phyloP scores from a whole-genome alignment of 805 yeast species.

The Saccharomycopsis selenospora region DNA sequence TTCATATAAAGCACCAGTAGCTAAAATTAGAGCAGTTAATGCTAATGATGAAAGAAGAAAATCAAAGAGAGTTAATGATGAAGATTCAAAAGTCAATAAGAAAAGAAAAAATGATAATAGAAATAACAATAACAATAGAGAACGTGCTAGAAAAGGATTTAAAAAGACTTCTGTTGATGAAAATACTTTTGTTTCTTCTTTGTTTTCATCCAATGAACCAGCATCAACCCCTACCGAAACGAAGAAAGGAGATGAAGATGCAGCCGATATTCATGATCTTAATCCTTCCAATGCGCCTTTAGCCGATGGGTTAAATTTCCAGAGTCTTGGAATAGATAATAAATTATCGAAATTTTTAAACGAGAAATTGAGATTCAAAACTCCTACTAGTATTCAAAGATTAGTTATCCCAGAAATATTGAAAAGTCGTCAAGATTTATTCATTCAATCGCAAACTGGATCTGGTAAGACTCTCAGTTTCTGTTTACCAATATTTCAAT shows the following conservation, averaged over 20 bases:
- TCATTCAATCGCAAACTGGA: constrained; percentile 96
- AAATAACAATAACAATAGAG: constrained; percentile 31
- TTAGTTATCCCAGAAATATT: constrained; percentile 62
- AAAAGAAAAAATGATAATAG: constrained; percentile 24
- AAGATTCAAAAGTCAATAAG: constrained; percentile 8
- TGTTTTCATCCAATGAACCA: constrained; percentile 67
- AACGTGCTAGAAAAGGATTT: constrained; percentile 42
- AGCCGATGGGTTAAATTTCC: constrained; percentile 54
- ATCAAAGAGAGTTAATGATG: background rate
- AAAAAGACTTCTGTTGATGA: constrained; percentile 31
- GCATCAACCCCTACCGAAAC: constrained; percentile 34
- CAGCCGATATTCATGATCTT: constrained; percentile 14
- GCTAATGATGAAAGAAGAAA: constrained; percentile 3
- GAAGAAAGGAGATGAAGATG: constrained; percentile 32
- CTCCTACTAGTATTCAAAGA: constrained; percentile 86
- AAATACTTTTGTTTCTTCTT: constrained; percentile 73
- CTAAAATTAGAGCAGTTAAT: constrained; percentile 8
- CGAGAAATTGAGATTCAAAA: constrained; percentile 44
- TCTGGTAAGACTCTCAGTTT: constrained; percentile 95
- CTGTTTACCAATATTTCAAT: constrained; percentile 72
- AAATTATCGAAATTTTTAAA: constrained; percentile 47
- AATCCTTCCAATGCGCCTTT: constrained; percentile 86
- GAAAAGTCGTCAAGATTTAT: constrained; percentile 50
- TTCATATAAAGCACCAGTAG: constrained; percentile 20
- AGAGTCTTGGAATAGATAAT: constrained; percentile 60